Evolutionary conservation across 768 basidiomycete species (phyloP).

Genomic region (Polyporus arcularius): DNA sequence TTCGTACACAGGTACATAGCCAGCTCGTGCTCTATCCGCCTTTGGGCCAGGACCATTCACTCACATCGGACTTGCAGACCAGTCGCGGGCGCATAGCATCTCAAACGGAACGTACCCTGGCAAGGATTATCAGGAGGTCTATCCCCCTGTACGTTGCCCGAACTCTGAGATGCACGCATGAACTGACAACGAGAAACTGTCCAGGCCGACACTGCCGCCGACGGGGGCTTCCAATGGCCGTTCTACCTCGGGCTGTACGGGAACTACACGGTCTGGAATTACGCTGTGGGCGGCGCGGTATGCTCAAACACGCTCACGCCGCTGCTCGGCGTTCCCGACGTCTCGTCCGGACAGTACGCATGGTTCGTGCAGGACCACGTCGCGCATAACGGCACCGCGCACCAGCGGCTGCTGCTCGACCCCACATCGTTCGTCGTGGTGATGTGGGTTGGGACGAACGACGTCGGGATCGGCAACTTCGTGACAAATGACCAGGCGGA

Average conservation of each 20-base stretch:
- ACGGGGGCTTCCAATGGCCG: conserved; percentile 56
- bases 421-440: neutral
- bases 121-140: neutral
- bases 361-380: conserved; percentile 35
- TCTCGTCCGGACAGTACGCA: conserved; percentile 44
- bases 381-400: conserved; percentile 51
- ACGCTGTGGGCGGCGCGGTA: conserved; percentile 58
- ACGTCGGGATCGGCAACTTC: conserved; percentile 53
- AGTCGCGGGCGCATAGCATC: neutral
- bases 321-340: conserved; percentile 53
- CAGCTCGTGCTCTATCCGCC: neutral
- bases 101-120: neutral
- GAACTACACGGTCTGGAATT: conserved; percentile 48
- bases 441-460: conserved; percentile 58
- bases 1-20: conserved; percentile 53
- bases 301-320: conserved; percentile 62
- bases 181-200: neutral
- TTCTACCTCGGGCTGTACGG: conserved; percentile 55
- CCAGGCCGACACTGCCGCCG: conserved; percentile 14
- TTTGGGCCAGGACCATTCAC: neutral
- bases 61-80: neutral
- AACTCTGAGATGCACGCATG: neutral
- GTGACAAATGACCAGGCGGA: conserved; percentile 47
- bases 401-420: neutral
- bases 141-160: neutral